phyloP scores from a whole-genome alignment of 225 moss, liverwort and hornwort species.

The Pseudisothecium myosuroides region DNA sequence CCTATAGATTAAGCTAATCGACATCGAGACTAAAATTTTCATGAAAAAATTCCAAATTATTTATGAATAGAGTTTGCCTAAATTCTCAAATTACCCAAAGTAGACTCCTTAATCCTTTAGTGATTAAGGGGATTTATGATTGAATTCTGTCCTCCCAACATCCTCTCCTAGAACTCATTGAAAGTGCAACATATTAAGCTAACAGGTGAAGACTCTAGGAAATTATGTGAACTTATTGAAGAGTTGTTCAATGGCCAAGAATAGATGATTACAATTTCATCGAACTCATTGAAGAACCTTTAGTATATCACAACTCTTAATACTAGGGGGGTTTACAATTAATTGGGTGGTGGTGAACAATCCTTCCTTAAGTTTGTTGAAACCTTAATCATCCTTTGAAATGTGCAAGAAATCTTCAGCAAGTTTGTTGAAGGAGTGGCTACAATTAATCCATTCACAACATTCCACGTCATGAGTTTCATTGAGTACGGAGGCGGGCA shows the following conservation, averaged over 20 bases:
- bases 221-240: rapidly evolving
- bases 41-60: rapidly evolving
- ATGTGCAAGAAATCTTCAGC: rapidly evolving
- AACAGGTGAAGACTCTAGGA: rapidly evolving
- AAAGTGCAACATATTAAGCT: rapidly evolving
- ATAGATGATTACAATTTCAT: not conserved
- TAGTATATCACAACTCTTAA: rapidly evolving
- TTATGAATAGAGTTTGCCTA: rapidly evolving
- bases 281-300: rapidly evolving
- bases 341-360: rapidly evolving
- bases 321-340: rapidly evolving
- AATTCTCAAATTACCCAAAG: rapidly evolving
- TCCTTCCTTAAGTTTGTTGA: rapidly evolving
- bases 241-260: rapidly evolving
- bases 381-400: not conserved
- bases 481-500: rapidly evolving
- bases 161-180: not conserved
- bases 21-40: rapidly evolving
- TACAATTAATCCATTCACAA: not conserved
- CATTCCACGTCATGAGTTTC: rapidly evolving
- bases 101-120: rapidly evolving
- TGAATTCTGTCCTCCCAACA: rapidly evolving
- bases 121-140: rapidly evolving
- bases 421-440: rapidly evolving
- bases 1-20: rapidly evolving